Base-by-base conservation (phyloP, 176 grass and related monocot genomes). In the Aegilops tauschii region DNA sequence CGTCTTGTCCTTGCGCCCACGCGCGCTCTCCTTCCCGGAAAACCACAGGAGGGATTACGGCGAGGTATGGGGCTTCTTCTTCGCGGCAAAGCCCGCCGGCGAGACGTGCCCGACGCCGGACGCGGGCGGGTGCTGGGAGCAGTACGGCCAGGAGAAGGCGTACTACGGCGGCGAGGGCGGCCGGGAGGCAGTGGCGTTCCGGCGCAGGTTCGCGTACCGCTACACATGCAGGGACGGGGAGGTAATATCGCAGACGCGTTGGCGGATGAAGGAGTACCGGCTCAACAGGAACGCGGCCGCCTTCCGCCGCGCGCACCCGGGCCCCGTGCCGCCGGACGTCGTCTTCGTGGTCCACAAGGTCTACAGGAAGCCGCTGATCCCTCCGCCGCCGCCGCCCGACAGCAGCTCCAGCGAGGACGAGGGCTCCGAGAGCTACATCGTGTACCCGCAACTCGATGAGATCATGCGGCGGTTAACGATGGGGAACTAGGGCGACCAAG, bases 201-300 rank as follows among this genome's bases (percentile, higher is more conserved):
- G 63, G 79, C 44, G 28, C 39, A 50, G 63, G 79, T 69, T 69
- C 42, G 28, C 42, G 17, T 82, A 52, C 40, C 45, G 47, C 73
- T 28, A 64, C 63, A 52, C 65, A 5, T 27, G 59, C 65, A 5
- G 13, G 14, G 58, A 35, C 58, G 59, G 59, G 35, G n/a, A 8
- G 35, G 59, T 25, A 1, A 12, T 30, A 10, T 12, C 25, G 44
- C 80, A 18, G 5, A 82, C 65, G 18, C 42, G 11, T 20, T 82
- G 45, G 80, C 40, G 3, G 65, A 69, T 82, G 65, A 35, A 69
- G 64, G 80, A 82, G 79, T 81, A 81, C 79, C 35, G 13, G 28
- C 80, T 69, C 63, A 47, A 82, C 62, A 82, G 45, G 80, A 18
- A 32, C 18, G 27, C 63, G 28, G 10, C 63, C 2, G 44, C 42